These are phyloP conservation scores for Starmerella floris DNA, from an alignment of 805 yeast species.

Conservation along the genomic window DNA sequence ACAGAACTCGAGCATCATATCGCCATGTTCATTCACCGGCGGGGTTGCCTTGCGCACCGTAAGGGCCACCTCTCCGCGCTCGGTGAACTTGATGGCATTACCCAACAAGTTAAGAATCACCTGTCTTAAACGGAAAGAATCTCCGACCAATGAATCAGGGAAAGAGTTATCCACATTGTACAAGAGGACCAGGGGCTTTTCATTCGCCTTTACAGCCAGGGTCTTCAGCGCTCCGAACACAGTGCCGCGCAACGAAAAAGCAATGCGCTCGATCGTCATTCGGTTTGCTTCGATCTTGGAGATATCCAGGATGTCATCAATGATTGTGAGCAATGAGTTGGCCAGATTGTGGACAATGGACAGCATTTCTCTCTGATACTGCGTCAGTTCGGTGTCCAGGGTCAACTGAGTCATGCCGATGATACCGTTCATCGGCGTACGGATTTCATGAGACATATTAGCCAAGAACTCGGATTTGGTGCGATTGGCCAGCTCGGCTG, in stretches of 20 bases:
- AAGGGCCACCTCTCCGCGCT: slow-evolving; percentile 65
- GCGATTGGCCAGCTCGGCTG: slow-evolving; percentile 80
- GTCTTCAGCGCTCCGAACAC: slow-evolving; percentile 85
- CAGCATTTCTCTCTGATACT: slow-evolving; percentile 83
- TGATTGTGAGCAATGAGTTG: slow-evolving; percentile 69
- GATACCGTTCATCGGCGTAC: slow-evolving; percentile 89
- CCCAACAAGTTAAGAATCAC: slow-evolving; percentile 79
- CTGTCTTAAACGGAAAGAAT: slow-evolving; percentile 75
- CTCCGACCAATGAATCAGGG: slow-evolving; percentile 79
- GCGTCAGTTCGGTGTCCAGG: slow-evolving; percentile 75
- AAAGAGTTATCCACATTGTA: slow-evolving; percentile 76
- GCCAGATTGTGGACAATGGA: slow-evolving; percentile 81
- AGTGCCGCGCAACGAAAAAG: slow-evolving; percentile 72
- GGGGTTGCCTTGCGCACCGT: slow-evolving; percentile 48
- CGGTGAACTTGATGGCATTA: slow-evolving; percentile 80
- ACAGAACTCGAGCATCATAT: slow-evolving; percentile 60
- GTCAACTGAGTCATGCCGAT: slow-evolving; percentile 88
- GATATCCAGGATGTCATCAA: slow-evolving; percentile 81
- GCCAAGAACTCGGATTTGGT: slow-evolving; percentile 86
- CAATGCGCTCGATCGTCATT: slow-evolving; percentile 85
- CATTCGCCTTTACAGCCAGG: slow-evolving; percentile 78
- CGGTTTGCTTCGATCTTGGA: slow-evolving; percentile 88
- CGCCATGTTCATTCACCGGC: slow-evolving; percentile 30
- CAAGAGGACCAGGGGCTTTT: slow-evolving; percentile 64
- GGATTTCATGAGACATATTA: slow-evolving; percentile 73